Evolutionary conservation across 257 asterid genomes (phyloP), one percentile per base, ranked within the genome.

Genomic region (Gynochthodes officinalis): DNA sequence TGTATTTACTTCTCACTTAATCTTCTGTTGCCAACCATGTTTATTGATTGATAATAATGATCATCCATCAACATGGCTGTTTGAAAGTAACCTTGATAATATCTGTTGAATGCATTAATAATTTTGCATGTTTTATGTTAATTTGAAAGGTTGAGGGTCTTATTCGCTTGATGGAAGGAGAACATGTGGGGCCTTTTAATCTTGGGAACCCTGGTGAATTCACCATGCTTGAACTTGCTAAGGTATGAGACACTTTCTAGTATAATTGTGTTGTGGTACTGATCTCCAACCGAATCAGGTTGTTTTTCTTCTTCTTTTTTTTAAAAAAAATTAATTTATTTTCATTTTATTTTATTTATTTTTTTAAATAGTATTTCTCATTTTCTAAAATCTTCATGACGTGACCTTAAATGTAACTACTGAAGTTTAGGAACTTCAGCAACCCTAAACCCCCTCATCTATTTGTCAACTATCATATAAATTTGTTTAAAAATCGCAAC

Each of bases 201-300:
- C 93, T 93, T 39, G 98, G 98, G 9, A 93, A 93, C 78, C 98
- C 98, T 0, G 98, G 97, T 39, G 97, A 93, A 88, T 93, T 93
- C 66, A 93, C 98, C 74, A 93, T 93, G 98, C 96, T 93, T 35
- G 97, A 93, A 79, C 96, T 93, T 74, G 98, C 98, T 77, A 82
- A 93, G 96, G 98, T 93, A 86, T 23, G 64, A 52, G 19, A 46
- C 7, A 43, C 39, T 28, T 10, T n/a, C 6, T 19, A 7, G 23
- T 16, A 32, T 32, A 30, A 35, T 55, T 60, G 57, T 23, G 33
- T 60, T 44, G 25, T 42, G 49, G 43, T 44, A 48, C 66, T 53
- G 30, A 64, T 13, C 27, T 13, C n/a, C 54, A 44, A 11, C 0
- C 4, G 2, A 19, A 13, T 54, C 23, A 21, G 12, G 33, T 64